Base-by-base conservation (phyloP, 2,329 filamentous ascomycete genomes). In the Cadophora luteo-olivacea region DNA sequence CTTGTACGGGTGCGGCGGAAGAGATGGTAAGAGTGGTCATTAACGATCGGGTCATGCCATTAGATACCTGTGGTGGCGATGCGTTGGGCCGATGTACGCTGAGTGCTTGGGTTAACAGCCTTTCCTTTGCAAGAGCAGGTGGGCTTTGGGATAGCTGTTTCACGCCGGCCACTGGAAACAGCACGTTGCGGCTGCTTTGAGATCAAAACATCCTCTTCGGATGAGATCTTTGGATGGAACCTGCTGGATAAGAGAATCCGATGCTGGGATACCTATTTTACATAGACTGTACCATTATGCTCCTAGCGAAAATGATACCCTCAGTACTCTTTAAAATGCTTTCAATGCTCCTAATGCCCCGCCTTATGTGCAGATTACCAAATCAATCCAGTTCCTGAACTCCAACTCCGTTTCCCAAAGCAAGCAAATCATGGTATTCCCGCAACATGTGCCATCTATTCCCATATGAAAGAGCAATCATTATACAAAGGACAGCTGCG, bases 21-120 rank as follows among this genome's bases (percentile, higher is more conserved):
- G 91, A 96, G 78, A 83, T 91, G 64, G 92, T 97, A 12, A 86
- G 94, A 48, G 84, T 97, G 4, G 80, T 97, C 68, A 83, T 97
- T 45, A 97, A 97, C 79, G 93, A 97, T 76, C 86, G 92, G 29
- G 92, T 97, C 1, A 83, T 94, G 68, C 88, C 89, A 12, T 79
- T 97, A 16, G 82, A 86, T 72, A 89, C 85, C 61, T 97, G 94
- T 79, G 85, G 84, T 12, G 89, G 84, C 3, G 93, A 97, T 79
- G 75, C 79, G 61, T 79, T 90, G 63, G 94, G 94, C 1, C 84
- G 91, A 36, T 97, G 94, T 78, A 85, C 77, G 70, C 77, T 97
- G 69, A 81, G 83, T 70, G 85, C 84, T 12, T 97, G 95, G 79
- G 85, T 97, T 16, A 82, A 91, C 36, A 92, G 91, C 71, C 81